Evolutionary conservation across 1,284 basidiomycete genomes (phyloP).

Genomic region (Austroboletus rostrupii): DNA sequence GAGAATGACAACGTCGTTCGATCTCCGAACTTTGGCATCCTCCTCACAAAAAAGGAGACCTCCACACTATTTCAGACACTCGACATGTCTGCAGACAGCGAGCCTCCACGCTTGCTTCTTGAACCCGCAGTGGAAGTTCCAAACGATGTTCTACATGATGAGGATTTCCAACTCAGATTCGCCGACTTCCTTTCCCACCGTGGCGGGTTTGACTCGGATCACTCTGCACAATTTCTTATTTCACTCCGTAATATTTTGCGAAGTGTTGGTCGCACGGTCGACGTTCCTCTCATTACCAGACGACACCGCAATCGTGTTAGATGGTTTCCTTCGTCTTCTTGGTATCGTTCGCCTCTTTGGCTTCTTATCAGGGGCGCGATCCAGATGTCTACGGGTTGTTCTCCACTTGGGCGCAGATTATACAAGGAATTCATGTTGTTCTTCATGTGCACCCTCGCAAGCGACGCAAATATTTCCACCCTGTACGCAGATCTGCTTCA

Average conservation of each 20-base stretch:
- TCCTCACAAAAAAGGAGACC: not conserved
- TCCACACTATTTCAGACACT: not conserved
- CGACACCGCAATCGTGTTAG: not conserved
- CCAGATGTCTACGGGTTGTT: not conserved
- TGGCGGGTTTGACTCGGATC: not conserved
- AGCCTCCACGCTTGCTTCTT: not conserved
- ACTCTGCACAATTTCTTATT: not conserved
- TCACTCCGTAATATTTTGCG: not conserved
- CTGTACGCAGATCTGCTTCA: not conserved
- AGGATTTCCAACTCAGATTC: not conserved
- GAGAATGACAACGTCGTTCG: no score
- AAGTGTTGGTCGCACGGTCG: not conserved
- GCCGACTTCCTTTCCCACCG: not conserved
- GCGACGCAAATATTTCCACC: not conserved
- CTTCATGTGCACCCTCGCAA: not conserved
- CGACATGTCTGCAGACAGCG: not conserved
- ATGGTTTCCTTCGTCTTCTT: no score
- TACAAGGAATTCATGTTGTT: not conserved
- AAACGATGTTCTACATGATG: not conserved
- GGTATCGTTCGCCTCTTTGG: not conserved
- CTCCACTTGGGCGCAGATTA: not conserved
- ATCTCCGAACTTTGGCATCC: not conserved
- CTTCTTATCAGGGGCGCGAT: not conserved
- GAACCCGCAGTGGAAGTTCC: not conserved
- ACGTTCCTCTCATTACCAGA: not conserved